Evolutionary conservation across 1,139 yeast genomes (phyloP), one percentile per base, ranked within the genome.

Genomic region (Lodderomyces oxycetoniae): DNA sequence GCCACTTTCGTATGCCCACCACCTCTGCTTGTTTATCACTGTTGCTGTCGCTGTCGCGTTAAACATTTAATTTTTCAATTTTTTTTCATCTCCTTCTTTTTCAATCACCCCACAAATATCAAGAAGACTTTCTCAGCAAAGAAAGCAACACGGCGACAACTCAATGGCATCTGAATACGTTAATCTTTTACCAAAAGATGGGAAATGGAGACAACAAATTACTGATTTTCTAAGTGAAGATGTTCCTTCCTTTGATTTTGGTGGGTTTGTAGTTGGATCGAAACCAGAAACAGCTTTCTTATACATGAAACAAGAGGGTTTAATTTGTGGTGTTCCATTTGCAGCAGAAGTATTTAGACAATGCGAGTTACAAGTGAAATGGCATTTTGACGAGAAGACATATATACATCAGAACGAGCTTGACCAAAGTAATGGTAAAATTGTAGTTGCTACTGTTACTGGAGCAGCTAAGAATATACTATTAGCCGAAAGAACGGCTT

Each of bases 221-320:
- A 77, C 88, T 10, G 70, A 64, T 28, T 89, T 85, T 79, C 66
- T 89, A 17, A 65, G 74, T 4, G 97, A 89, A 52, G 97, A 89
- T 52, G 93, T 84, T 4, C 96, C 97, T 1, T 79, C 94, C 0
- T 89, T 89, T 51, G 97, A 89, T 56, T 84, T 80, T 47, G 97
- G 97, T 25, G 97, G 95, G 2, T 87, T 63, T 52, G 97, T 89
- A 1, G 97, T 89, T n/a, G 96, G 97, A 5, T 71, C 73, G 40
- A 79, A 71, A 35, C 51, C 48, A 7, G 85, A 85, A 52, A 68
- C 78, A 1, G 96, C 94, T 2, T 78, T 86, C 1, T 67, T 89
- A 30, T 82, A 75, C 58, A 83, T 93, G 70, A 89, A 89, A 59
- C 83, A 83, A 42, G 61, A 53, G 31, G 96, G 96, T 17, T 67